Evolutionary conservation across 345 rosid genomes (phyloP), one percentile per base, ranked within the genome.

Genomic region (Eucalyptus tenuipes): DNA sequence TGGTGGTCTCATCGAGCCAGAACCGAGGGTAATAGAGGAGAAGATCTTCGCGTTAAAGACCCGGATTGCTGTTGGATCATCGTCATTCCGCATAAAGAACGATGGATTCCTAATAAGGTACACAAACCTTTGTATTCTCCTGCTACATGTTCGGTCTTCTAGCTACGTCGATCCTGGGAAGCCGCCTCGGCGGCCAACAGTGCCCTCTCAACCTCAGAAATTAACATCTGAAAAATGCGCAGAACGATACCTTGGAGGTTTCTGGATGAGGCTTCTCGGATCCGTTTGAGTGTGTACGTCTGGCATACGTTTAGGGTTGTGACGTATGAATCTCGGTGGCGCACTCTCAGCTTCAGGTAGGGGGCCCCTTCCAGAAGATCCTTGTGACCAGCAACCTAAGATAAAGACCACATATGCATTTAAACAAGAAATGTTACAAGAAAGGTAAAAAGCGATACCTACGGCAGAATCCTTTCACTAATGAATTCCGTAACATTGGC

Each of bases 281-380:
- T 96, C 71, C 95, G 90, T 88, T 98, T 97, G 91, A 98, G 91
- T 7, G 99, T 96, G 94, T 95, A 97, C 11, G 96, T 99, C 90
- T 98, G 98, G 87, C 95, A 96, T 24, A 95, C 99, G 5, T 97
- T 97, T 40, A 98, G 98, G 17, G 99, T 95, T 5, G 99, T 98
- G 89, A 97, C 97, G 91, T 97, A 97, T 13, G 99, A 93, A 92
- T 96, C 98, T 88, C 98, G 97, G 24, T 97, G 93, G 40, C 96
- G 92, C 44, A 98, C 96, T 86, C 99, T 94, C 89, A 94, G 97
- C 93, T 94, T 98, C 91, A 98, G 90, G 95, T 96, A 95, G 18
- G 98, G 98, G 75, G 96, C 96, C 86, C 97, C 98, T 91, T 98
- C 99, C 17, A 96, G 98, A 92, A 98, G 97, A 89, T 97, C 99